phyloP scores from a whole-genome alignment of 2,329 filamentous ascomycete genomes.

The Didymella keratinophila region DNA sequence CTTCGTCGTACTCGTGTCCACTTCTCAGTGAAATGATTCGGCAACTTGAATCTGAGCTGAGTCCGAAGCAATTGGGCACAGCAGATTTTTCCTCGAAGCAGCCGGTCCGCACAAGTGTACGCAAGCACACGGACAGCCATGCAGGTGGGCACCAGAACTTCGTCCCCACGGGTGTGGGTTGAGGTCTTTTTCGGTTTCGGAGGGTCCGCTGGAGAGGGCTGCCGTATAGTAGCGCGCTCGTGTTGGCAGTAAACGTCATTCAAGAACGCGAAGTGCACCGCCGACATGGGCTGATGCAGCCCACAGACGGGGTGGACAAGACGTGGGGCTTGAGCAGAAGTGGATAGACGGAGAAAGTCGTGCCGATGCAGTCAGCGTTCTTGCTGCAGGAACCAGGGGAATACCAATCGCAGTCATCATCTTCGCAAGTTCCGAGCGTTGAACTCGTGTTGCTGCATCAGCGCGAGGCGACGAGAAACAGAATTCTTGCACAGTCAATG shows the following conservation, averaged over 20 bases:
- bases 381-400: constrained; percentile 28
- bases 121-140: constrained; percentile 23
- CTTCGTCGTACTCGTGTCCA: constrained; percentile 14
- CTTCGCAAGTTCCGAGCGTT: background rate
- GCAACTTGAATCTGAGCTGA: constrained; percentile 6
- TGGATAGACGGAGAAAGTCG: constrained; percentile 25
- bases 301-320: constrained; percentile 13
- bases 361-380: constrained; percentile 27
- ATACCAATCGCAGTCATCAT: background rate
- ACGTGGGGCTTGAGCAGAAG: constrained; percentile 25
- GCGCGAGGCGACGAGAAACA: constrained; percentile 3
- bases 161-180: constrained; percentile 17
- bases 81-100: constrained; percentile 2
- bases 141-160: constrained; percentile 3
- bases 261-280: constrained; percentile 3
- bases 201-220: constrained; percentile 3
- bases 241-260: constrained; percentile 14
- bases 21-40: background rate
- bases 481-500: background rate
- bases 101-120: constrained; percentile 13
- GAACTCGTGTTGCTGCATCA: constrained; percentile 17
- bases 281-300: constrained; percentile 14
- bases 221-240: constrained; percentile 9
- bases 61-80: constrained; percentile 6
- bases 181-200: constrained; percentile 10